Evolutionary conservation across 1,284 basidiomycete genomes (phyloP), one percentile per base, ranked within the genome.

Genomic region (Chalciporus piperatoides): DNA sequence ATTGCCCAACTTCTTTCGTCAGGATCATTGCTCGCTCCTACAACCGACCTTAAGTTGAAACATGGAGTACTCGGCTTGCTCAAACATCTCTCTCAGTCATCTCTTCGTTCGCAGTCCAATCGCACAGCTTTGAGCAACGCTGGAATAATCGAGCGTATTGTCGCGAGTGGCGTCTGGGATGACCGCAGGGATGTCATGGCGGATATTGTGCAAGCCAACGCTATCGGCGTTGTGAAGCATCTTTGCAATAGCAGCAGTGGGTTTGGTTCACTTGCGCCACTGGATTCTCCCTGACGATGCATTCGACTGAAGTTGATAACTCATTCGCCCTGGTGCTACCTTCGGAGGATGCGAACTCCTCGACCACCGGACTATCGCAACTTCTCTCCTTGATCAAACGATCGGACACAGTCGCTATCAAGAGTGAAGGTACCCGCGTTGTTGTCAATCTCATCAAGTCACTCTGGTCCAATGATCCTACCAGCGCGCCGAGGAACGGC

Each of bases 191-290:
- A 95, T 64, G 73, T 72, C 44, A 81, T 92, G 72, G 81, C 87
- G 10, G 87, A 90, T 48, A 79, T 90, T 10, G 82, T 98, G 0
- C 96, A 98, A 68, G 78, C 93, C 23, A 86, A 84, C 41, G 90
- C 91, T 0, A 88, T 97, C 38, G 92, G 91, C 0, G 77, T 94
- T 14, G 79, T 90, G 25, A 97, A 97, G 70, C 90, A 97, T 62
- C 75, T 98, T 49, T 92, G 89, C 64, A 82, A 80, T 52, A 79
- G 78, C 32, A 84, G 81, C 60, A 73, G 92, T 93, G 61, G 60
- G 81, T 69, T 24, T 35, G 4, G 11, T 33, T 59, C 59, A n/a
- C 39, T 44, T 17, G 15, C 19, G 11, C 9, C 8, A 14, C 19
- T 19, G 37, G 44, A 41, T 7, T 17, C 39, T 57, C 41, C 11